These are phyloP conservation scores for Leonotis leonurus DNA, from an alignment of 257 asterid genomes.

Conservation along the genomic window DNA sequence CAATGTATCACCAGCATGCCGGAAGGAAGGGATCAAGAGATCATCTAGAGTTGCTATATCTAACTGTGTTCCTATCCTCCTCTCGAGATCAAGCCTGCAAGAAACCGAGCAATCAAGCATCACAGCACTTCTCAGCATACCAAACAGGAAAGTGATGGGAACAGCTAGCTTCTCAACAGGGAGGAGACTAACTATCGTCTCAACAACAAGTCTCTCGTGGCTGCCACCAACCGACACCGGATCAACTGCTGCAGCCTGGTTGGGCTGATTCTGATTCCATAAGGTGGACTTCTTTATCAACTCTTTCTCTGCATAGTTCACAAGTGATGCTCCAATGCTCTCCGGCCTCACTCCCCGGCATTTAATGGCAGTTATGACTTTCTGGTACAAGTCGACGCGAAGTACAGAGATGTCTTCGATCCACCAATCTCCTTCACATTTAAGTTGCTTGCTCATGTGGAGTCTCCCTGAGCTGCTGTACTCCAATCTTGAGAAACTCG, in stretches of 20 bases:
- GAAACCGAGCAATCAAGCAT: constrained; percentile 67
- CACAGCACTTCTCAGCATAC: constrained; percentile 67
- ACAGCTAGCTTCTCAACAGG: constrained; percentile 83
- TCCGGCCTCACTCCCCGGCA: constrained; percentile 94
- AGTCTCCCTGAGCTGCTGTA: constrained; percentile 92
- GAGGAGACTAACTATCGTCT: constrained; percentile 72
- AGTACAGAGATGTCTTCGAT: constrained; percentile 81
- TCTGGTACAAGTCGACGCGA: constrained; percentile 59
- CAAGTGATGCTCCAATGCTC: constrained; percentile 84
- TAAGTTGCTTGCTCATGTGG: constrained; percentile 73
- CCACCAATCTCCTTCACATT: constrained; percentile 90
- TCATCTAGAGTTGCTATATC: constrained; percentile 85
- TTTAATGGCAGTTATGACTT: constrained; percentile 77
- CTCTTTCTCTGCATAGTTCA: constrained; percentile 72
- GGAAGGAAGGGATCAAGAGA: constrained; percentile 75
- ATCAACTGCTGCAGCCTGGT: constrained; percentile 36
- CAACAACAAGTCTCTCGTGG: constrained; percentile 68
- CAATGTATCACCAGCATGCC: constrained; percentile 72
- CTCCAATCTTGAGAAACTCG: constrained; percentile 88
- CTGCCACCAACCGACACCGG: constrained; percentile 27
- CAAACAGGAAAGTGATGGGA: constrained; percentile 74
- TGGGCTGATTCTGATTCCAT: constrained; percentile 64
- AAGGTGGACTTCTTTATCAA: constrained; percentile 55
- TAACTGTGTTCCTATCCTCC: constrained; percentile 73
- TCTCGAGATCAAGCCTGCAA: constrained; percentile 78